These are phyloP conservation scores for Angophora floribunda DNA, from an alignment of 345 rosid genomes.

Conservation along the genomic window DNA sequence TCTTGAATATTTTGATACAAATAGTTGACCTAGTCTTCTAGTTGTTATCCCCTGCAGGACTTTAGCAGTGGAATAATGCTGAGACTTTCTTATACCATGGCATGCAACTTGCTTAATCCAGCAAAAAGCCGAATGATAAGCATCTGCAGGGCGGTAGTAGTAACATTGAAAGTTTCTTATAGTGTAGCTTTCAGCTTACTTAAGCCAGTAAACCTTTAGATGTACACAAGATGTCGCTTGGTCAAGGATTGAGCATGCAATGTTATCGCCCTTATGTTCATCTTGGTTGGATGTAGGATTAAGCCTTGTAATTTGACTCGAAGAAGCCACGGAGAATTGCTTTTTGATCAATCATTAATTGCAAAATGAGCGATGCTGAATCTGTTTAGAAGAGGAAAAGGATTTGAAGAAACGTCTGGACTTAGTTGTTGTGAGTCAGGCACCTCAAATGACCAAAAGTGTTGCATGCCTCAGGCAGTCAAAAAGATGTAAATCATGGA, in stretches of 20 bases:
- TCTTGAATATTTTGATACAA: neutral
- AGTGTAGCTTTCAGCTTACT: neutral
- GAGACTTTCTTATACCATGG: neutral
- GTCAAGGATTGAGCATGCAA: neutral
- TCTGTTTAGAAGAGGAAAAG: neutral
- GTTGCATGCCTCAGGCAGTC: neutral
- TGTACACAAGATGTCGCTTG: neutral
- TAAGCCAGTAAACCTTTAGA: neutral
- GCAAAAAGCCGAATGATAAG: neutral
- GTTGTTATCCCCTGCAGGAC: neutral
- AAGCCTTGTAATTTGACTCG: neutral
- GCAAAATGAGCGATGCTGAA: neutral
- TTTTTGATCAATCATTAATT: neutral
- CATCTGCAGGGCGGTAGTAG: neutral
- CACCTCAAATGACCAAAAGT: neutral
- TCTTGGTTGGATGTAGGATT: neutral
- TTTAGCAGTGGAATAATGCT: neutral
- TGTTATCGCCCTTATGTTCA: neutral
- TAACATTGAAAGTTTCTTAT: neutral
- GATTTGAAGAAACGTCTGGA: neutral
- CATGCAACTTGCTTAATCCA: neutral
- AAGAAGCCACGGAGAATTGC: neutral
- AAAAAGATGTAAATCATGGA: neutral
- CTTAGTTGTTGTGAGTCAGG: neutral
- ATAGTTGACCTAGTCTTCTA: neutral